Evolutionary conservation across 2,329 filamentous ascomycete species (phyloP).

Genomic region (Calonectria pauciramosa): DNA sequence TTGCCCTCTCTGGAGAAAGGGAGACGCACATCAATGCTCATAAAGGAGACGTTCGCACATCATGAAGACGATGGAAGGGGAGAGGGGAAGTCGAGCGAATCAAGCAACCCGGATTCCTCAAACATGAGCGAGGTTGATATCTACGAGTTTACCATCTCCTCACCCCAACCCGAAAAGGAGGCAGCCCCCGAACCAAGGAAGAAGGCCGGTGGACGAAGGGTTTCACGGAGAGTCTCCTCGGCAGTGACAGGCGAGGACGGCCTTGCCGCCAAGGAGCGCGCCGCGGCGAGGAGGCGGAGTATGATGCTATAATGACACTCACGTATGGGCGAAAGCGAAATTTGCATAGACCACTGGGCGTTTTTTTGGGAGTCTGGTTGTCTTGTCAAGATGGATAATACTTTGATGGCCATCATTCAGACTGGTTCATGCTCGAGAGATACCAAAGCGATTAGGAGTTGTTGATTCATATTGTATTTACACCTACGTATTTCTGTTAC

Average conservation of each 20-base stretch:
- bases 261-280: slow-evolving; percentile 44
- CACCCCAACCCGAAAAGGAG: slow-evolving; percentile 55
- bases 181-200: slow-evolving; percentile 41
- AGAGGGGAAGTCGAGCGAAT: slow-evolving; percentile 34
- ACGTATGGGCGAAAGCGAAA: slow-evolving; percentile 33
- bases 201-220: slow-evolving; percentile 49
- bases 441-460: slow-evolving; percentile 53
- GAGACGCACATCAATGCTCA: slow-evolving; percentile 54
- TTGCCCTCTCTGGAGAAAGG: slow-evolving; percentile 55
- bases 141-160: slow-evolving; percentile 68
- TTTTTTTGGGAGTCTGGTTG: slow-evolving; percentile 44
- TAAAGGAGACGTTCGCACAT: slow-evolving; percentile 30
- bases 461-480: slow-evolving; percentile 50
- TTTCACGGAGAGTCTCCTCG: slow-evolving; percentile 56
- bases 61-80: slow-evolving; percentile 25
- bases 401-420: slow-evolving; percentile 45
- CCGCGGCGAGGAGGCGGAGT: slow-evolving; percentile 64
- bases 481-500: slow-evolving; percentile 39
- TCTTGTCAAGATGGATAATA: slow-evolving; percentile 41
- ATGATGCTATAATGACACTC: slow-evolving; percentile 68
- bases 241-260: slow-evolving; percentile 53
- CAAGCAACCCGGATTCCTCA: slow-evolving; percentile 36
- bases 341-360: slow-evolving; percentile 41
- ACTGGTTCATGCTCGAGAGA: slow-evolving; percentile 51
- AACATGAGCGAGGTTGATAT: slow-evolving; percentile 58